A percentile compares a stretch with the other conserved stretches of the same genome.
Evolutionary conservation across 169 alveolate genomes (phyloP).

Genomic region (Cryptosporidium baileyi): DNA sequence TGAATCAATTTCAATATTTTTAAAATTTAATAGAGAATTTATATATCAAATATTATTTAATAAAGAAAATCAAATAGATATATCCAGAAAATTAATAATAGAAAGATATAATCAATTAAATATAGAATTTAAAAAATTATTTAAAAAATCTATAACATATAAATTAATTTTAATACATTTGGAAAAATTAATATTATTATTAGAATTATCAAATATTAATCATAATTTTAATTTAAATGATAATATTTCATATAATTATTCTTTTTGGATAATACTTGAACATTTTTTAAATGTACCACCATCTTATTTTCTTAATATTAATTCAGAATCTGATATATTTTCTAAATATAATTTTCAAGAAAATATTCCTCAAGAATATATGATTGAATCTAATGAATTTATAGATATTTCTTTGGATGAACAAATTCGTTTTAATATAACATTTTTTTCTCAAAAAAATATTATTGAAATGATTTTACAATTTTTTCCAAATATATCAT

Average conservation of each 20-base stretch:
- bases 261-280: constrained; percentile 18
- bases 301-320: constrained; percentile 7
- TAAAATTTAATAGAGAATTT: constrained; percentile 33
- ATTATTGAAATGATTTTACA: constrained; percentile 25
- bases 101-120: constrained; percentile 40
- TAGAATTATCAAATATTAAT: constrained; percentile 35
- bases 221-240: background rate
- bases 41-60: constrained; percentile 23
- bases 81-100: constrained; percentile 19
- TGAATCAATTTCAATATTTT: constrained; percentile 40
- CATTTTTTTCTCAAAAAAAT: constrained; percentile 33
- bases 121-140: background rate
- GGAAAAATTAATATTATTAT: constrained; percentile 12
- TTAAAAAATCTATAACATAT: background rate
- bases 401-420: background rate
- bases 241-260: background rate
- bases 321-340: background rate
- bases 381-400: background rate
- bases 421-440: background rate
- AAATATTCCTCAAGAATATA: constrained; percentile 9
- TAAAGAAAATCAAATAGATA: background rate
- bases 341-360: constrained; percentile 30
- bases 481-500: constrained; percentile 21
- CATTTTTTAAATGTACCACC: constrained; percentile 30
- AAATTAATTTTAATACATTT: background rate